Percentiles rank a stretch among this genome's conserved stretches.
Evolutionary conservation across 208 protist species (phyloP).

Genomic region (Wallacemonas sp.): DNA sequence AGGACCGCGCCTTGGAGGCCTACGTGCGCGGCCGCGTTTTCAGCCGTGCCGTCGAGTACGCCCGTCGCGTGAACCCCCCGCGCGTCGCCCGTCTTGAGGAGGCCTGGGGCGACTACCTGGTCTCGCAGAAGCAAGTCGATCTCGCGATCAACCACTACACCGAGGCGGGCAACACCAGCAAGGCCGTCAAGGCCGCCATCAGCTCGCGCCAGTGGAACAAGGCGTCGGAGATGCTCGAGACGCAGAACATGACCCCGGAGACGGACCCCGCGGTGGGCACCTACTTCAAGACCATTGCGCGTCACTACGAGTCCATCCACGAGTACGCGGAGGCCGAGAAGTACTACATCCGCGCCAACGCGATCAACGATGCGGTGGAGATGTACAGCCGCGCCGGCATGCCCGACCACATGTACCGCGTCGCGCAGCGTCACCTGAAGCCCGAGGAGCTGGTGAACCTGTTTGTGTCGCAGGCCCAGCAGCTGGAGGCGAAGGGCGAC

Average conservation of each 20-base stretch:
- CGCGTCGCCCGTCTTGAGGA: constrained; percentile 91
- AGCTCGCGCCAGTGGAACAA: constrained; percentile 95
- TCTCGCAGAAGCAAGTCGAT: constrained; percentile 94
- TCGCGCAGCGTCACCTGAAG: constrained; percentile 91
- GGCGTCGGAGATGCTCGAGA: constrained; percentile 87
- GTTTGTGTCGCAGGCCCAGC: constrained; percentile 94
- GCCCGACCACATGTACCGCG: constrained; percentile 94
- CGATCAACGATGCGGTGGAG: constrained; percentile 93
- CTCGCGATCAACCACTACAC: constrained; percentile 98
- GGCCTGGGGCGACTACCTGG: constrained; percentile 97
- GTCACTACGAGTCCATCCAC: constrained; percentile 93
- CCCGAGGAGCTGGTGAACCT: constrained; percentile 90
- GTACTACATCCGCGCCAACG: constrained; percentile 92
- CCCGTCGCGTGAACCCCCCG: constrained; percentile 71
- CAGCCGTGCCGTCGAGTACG: constrained; percentile 94
- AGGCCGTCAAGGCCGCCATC: constrained; percentile 97
- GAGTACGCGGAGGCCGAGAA: constrained; percentile 94
- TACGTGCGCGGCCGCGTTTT: constrained; percentile 95
- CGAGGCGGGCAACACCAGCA: constrained; percentile 93
- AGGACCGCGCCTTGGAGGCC: constrained; percentile 93
- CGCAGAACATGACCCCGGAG: constrained; percentile 36
- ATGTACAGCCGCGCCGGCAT: constrained; percentile 96
- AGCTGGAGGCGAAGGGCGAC: constrained; percentile 93
- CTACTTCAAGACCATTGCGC: constrained; percentile 93
- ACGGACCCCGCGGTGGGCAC: constrained; percentile 45